phyloP scores from a whole-genome alignment of 768 basidiomycete genomes.

The Pleurotus salmoneostramineus region DNA sequence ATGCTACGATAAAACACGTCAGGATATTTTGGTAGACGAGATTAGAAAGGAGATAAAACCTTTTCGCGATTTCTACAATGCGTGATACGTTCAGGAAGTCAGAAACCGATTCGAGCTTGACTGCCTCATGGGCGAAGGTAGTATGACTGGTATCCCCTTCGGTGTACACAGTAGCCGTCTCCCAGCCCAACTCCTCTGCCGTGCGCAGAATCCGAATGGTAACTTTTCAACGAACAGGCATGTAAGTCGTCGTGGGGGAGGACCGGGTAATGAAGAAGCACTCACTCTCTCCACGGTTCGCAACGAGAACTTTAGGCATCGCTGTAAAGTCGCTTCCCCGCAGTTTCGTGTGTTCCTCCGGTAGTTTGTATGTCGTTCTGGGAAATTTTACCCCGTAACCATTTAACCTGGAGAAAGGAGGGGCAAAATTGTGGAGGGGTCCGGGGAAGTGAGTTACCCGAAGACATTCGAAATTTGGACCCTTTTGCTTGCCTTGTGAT shows the following conservation, averaged over 20 bases:
- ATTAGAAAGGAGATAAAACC: constrained; percentile 13
- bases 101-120: constrained; percentile 78
- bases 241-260: constrained; percentile 17
- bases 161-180: constrained; percentile 84
- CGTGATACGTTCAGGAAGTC: constrained; percentile 27
- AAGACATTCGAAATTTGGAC: not conserved
- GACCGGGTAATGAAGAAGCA: constrained; percentile 9
- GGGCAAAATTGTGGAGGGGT: not conserved
- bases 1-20: not conserved
- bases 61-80: constrained; percentile 24
- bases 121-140: constrained; percentile 78
- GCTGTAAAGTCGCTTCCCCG: not conserved
- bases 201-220: constrained; percentile 88
- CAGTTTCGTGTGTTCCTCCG: not conserved
- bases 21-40: not conserved
- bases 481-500: not conserved
- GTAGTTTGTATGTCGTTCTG: not conserved
- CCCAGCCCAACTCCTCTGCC: constrained; percentile 83
- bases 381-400: not conserved
- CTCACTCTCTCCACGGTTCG: constrained; percentile 69
- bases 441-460: not conserved
- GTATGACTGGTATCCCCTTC: constrained; percentile 81
- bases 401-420: not conserved
- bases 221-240: constrained; percentile 37
- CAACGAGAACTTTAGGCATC: constrained; percentile 68